These are phyloP conservation scores for Cryptococcus sp. DNA, from an alignment of 1,284 basidiomycete genomes.

Conservation along the genomic window DNA sequence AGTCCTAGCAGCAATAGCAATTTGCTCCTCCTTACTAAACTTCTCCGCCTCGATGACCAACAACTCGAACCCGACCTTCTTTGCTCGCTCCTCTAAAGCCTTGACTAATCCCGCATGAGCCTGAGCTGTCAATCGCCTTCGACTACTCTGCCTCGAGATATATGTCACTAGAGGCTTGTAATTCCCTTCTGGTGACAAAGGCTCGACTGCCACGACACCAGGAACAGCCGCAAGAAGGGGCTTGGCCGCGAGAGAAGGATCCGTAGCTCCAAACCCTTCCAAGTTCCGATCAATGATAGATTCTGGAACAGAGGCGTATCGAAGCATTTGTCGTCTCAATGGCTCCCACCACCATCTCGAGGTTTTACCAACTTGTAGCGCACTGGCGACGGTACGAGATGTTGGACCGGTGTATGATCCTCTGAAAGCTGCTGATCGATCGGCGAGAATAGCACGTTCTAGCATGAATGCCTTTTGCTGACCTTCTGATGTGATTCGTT, in stretches of 20 bases:
- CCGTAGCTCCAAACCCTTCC: conserved; percentile 43
- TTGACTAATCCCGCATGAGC: conserved; percentile 60
- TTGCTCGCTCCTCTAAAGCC: conserved; percentile 56
- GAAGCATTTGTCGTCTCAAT: conserved; percentile 58
- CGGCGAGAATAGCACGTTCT: conserved; percentile 56
- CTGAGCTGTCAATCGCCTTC: conserved; percentile 58
- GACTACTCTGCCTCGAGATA: conserved; percentile 61
- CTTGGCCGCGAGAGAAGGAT: conserved; percentile 34
- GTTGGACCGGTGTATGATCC: conserved; percentile 61
- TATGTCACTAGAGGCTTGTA: conserved; percentile 65
- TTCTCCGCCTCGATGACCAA: conserved; percentile 48
- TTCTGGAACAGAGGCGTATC: conserved; percentile 57
- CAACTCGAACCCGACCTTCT: conserved; percentile 60
- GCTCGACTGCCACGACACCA: conserved; percentile 29
- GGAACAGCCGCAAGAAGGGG: conserved; percentile 27
- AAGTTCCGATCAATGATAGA: conserved; percentile 40
- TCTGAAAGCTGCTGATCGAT: conserved; percentile 68
- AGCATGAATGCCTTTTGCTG: conserved; percentile 47
- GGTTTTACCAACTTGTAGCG: conserved; percentile 47
- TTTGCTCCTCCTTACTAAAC: conserved; percentile 46
- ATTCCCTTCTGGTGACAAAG: conserved; percentile 18
- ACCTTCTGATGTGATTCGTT: conserved; percentile 36
- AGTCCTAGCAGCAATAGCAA: conserved; percentile 43
- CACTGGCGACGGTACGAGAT: conserved; percentile 58
- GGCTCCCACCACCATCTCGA: conserved; percentile 66